Base-by-base conservation (phyloP, 106 monocot genomes). In the Dioscorea dumetorum region DNA sequence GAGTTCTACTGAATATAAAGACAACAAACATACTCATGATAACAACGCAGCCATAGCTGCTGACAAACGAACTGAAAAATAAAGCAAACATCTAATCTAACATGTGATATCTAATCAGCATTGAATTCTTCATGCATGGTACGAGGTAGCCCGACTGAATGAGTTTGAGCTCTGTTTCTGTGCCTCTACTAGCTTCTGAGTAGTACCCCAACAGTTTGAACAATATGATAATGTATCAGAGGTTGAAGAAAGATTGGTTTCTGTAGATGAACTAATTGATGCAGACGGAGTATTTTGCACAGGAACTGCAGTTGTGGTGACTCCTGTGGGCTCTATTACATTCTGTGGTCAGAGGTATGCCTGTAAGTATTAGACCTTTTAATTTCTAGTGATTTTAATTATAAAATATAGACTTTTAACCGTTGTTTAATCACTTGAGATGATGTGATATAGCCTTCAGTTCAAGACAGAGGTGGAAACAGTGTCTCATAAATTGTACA, bases 261-360 rank as follows among this genome's bases (percentile, higher is more conserved):
- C 83, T 48, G 67, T 88, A 0, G 87, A 88, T 19, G 83, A 84
- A 32, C 24, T 88, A 19, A 50, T 50, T 11, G 81, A 70, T 35
- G 87, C 83, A 22, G 87, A 88, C 23, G 78, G 84, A 75, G 78
- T 81, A 21, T 88, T 88, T 64, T 84, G 84, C 60, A 88, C 83
- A 15, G 87, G 87, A 28, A 88, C 87, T 59, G 87, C 87, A 21
- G 84, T 88, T 20, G 83, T 78, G 16, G 78, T 88, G 32, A 72
- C 87, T 41, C 80, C 75, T 48, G 87, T 88, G 3, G 76, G 75
- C 41, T 78, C 77, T 51, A 71, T 84, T 13, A 81, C 84, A 12
- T 78, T 81, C 53, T 63, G 70, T 15, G 74, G 62, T 15, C 63
- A 76, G 41, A 81, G 87, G 87, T 88, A 57, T 17, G 12, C 13